Evolutionary conservation across 208 protist genomes (phyloP).

Genomic region (Leishmania guyanensis): DNA sequence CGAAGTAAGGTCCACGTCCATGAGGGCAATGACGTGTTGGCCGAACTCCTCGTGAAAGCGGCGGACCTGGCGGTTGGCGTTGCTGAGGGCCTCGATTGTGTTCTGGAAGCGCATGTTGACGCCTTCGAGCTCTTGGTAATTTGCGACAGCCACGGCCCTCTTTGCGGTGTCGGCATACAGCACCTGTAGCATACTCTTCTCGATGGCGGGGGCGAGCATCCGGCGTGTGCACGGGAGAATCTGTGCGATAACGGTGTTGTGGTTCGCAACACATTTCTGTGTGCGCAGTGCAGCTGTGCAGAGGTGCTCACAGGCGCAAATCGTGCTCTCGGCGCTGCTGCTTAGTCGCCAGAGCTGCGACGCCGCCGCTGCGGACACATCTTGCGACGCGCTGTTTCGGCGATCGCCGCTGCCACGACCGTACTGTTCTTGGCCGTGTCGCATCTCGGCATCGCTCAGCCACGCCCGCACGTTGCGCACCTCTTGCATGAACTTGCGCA

Average conservation of each 20-base stretch:
- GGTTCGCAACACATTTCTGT: constrained; percentile 83
- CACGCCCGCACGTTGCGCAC: constrained; percentile 68
- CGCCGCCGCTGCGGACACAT: neutral
- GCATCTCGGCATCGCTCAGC: constrained; percentile 29
- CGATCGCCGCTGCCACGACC: neutral
- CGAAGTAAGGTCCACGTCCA: constrained; percentile 89
- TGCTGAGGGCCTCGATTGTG: constrained; percentile 75
- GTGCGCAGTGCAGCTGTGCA: constrained; percentile 49
- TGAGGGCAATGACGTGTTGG: constrained; percentile 81
- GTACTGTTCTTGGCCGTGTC: constrained; percentile 5
- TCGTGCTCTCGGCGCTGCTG: constrained; percentile 46
- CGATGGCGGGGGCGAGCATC: constrained; percentile 66
- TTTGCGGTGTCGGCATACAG: constrained; percentile 49
- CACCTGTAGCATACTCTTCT: constrained; percentile 62
- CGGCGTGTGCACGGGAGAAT: constrained; percentile 70
- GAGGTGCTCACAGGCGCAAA: constrained; percentile 64
- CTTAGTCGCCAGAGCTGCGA: constrained; percentile 32
- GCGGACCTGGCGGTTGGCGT: constrained; percentile 83
- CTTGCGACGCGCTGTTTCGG: neutral
- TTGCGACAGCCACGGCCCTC: constrained; percentile 57
- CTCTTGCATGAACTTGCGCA: constrained; percentile 74
- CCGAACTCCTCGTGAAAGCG: constrained; percentile 87
- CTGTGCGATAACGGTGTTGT: constrained; percentile 83
- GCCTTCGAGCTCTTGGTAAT: constrained; percentile 84
- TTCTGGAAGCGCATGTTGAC: constrained; percentile 87